Base-by-base conservation (phyloP, 2,329 filamentous ascomycete genomes). In the Cercospora nicotianae region DNA sequence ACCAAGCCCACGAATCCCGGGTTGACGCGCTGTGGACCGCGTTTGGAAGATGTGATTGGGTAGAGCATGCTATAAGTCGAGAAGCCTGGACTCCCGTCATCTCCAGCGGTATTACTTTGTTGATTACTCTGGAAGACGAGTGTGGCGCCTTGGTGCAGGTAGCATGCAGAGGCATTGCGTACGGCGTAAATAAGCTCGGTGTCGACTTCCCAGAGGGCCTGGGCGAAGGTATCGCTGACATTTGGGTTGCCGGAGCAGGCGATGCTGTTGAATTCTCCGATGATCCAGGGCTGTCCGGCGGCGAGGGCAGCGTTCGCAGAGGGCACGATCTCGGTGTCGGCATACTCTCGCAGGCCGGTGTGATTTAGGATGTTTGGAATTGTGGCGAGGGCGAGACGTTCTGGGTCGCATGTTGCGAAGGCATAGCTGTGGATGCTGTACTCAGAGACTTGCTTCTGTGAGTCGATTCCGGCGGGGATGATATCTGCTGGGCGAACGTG, bases 231-330 rank as follows among this genome's bases (percentile, higher is more conserved):
- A 67, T 82, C 80, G 2, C 77, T 78, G n/a, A 82, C 79, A 65
- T 76, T 76, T 0, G 79, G 78, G 28, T 75, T 76, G 7, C 80
- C 80, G n/a, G 74, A 76, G 68, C 80, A 82, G 5, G 79, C 77
- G 59, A 82, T 79, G 4, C 77, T 79, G 74, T 81, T 82, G 72
- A 79, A 80, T 67, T 82, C 80, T 42, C 79, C 80, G 16, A 81
- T 76, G 58, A 76, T 71, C 75, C 75, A 77, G 1, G 67, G 65
- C n/a, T 61, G 72, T 20, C 73, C 74, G 7, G 70, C 67, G 30
- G 73, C 74, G 9, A 76, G 68, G 4, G 75, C 74, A 2, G 75
- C 74, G 45, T 72, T 64, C 0, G 74, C 74, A 0, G 74, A 76
- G 3, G 75, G 75, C 12, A 73, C 72, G 53, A 77, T 76, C 20